Evolutionary conservation across 169 alveolate species (phyloP).

Genomic region (Eimeria zaria): DNA sequence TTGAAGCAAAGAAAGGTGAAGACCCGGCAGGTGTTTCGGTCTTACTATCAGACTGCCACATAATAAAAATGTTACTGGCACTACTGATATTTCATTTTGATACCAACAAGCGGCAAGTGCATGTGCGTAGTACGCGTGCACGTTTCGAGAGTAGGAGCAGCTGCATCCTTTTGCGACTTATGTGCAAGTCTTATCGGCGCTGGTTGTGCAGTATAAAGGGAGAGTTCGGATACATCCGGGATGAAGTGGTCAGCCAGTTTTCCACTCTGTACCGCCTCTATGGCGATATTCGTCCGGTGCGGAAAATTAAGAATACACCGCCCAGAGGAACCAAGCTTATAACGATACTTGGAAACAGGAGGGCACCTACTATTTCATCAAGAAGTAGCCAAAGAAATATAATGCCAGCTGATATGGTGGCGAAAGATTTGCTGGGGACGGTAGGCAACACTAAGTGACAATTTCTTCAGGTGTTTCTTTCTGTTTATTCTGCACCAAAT

Average conservation of each 20-base stretch:
- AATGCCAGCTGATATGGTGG: no score
- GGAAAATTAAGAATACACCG: background rate
- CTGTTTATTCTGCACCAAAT: background rate
- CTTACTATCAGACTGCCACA: background rate
- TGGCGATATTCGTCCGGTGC: background rate
- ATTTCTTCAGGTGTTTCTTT: background rate
- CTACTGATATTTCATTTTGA: background rate
- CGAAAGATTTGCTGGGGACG: background rate
- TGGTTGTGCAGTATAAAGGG: background rate
- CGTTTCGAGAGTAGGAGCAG: background rate
- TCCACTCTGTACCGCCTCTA: background rate
- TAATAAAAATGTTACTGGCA: background rate
- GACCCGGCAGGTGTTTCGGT: background rate
- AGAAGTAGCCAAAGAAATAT: background rate
- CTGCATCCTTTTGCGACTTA: background rate
- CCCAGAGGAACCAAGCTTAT: background rate
- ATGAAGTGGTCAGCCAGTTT: background rate
- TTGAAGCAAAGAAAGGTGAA: background rate
- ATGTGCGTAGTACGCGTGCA: background rate
- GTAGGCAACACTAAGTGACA: background rate
- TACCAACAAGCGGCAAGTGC: background rate
- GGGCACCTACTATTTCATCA: background rate
- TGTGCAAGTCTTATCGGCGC: background rate
- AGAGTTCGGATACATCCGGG: background rate
- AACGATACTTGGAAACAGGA: background rate